These are phyloP conservation scores for Alternaria rosae DNA, from an alignment of 2,329 filamentous ascomycete genomes.

Conservation along the genomic window DNA sequence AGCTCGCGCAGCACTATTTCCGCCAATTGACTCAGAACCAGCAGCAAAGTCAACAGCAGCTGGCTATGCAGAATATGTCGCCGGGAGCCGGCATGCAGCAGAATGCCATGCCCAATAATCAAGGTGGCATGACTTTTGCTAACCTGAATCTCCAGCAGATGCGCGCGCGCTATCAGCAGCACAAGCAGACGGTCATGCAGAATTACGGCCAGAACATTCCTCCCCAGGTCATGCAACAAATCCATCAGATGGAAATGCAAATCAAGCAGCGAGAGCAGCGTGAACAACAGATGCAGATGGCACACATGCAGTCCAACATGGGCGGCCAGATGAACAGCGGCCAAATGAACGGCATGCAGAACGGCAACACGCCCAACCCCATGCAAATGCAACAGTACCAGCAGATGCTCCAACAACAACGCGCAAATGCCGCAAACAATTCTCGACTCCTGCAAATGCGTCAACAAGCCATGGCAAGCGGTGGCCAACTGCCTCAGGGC, in stretches of 20 bases:
- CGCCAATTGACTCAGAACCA: conserved; percentile 38
- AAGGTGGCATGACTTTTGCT: conserved; percentile 30
- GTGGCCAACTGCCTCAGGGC: conserved; percentile 35
- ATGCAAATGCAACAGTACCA: conserved; percentile 47
- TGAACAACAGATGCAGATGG: conserved; percentile 30
- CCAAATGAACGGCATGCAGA: conserved; percentile 35
- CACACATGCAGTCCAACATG: conserved; percentile 23
- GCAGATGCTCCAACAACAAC: conserved; percentile 45
- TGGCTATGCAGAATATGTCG: conserved; percentile 35
- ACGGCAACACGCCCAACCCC: conserved; percentile 27
- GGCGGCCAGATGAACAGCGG: conserved; percentile 32
- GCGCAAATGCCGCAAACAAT: conserved; percentile 41
- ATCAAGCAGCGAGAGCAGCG: conserved; percentile 33
- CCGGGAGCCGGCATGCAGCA: conserved; percentile 32
- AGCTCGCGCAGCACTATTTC: conserved; percentile 36
- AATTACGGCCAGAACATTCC: conserved; percentile 37
- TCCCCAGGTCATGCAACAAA: conserved; percentile 31
- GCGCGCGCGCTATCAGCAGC: conserved; percentile 31
- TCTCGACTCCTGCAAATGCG: conserved; percentile 45
- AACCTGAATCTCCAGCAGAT: conserved; percentile 42
- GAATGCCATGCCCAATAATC: conserved; percentile 25
- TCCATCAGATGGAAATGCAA: conserved; percentile 40
- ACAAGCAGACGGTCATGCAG: conserved; percentile 34
- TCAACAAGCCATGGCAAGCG: conserved; percentile 42
- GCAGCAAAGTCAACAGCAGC: conserved; percentile 36